Percentiles rank a stretch among this genome's conserved stretches.
Evolutionary conservation across 1,284 basidiomycete genomes (phyloP).

Genomic region (Moesziomyces antarcticus): DNA sequence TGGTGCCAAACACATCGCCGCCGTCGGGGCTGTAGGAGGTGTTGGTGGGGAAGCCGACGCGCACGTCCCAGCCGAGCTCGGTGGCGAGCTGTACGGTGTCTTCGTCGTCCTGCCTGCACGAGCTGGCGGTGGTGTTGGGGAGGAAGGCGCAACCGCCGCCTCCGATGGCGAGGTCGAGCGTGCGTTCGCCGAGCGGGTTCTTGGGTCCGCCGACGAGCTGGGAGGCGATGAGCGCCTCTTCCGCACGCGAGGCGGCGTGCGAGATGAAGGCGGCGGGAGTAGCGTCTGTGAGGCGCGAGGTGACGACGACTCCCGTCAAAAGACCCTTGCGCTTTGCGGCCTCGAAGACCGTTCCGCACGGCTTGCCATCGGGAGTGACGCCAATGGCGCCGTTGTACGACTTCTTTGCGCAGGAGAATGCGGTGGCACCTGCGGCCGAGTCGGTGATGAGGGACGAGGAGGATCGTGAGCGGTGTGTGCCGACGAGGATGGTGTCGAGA

Average conservation of each 20-base stretch:
- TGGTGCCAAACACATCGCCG: conserved; percentile 7
- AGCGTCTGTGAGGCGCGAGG: conserved; percentile 60
- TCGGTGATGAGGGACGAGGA: conserved; percentile 68
- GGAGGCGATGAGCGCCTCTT: conserved; percentile 49
- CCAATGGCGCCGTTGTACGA: conserved; percentile 69
- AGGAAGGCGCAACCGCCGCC: conserved; percentile 68
- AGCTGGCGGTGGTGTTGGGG: conserved; percentile 54
- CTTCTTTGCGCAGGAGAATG: conserved; percentile 67
- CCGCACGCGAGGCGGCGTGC: conserved; percentile 59
- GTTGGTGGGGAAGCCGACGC: conserved; percentile 33
- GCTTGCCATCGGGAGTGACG: conserved; percentile 53
- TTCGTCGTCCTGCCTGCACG: conserved; percentile 64
- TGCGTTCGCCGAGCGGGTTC: conserved; percentile 42
- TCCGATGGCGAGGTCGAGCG: conserved; percentile 68
- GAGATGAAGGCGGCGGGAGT: conserved; percentile 69
- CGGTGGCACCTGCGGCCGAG: conserved; percentile 68
- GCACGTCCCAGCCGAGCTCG: conserved; percentile 54
- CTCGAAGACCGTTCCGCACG: conserved; percentile 69
- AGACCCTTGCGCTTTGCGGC: conserved; percentile 67
- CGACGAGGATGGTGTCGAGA: conserved; percentile 67
- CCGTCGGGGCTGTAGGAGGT: conserved; percentile 5
- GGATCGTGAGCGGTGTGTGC: conserved; percentile 64
- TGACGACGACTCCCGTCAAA: conserved; percentile 68
- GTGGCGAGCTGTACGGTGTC: conserved; percentile 61
- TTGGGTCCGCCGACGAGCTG: conserved; percentile 39